Evolutionary conservation across 192 early-diverging fungal species (phyloP), one percentile per base, ranked within the genome.

Genomic region (Rhizophagus clarus): DNA sequence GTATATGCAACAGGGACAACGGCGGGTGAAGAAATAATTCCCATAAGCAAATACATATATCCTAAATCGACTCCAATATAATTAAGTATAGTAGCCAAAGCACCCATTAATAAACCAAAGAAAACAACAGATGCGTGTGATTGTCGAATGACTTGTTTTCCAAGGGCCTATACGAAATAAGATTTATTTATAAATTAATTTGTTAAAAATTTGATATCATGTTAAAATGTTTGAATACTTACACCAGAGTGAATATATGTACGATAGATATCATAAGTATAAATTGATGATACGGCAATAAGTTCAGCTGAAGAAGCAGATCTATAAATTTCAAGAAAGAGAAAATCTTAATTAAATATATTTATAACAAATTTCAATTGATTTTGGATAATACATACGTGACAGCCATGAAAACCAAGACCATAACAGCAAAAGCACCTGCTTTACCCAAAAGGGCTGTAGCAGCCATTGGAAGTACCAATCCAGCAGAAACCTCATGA

Each of bases 331-430:
- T 42, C 42, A 42, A 42, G 42, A 11, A 11, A 1, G 47, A n/a
- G 6, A 49, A 26, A 37, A 28, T 29, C 17, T 29, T 31, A 0
- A 29, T 74, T 28, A 31, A 34, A 86, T 83, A 79, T 92, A 92
- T 40, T 94, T 82, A 72, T 94, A 91, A 79, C 89, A 94, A 9
- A 89, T 92, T 31, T 85, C 70, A 31, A 94, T 86, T 3, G 89
- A 92, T 24, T 87, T 85, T 22, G 40, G 88, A 92, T 17, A 89
- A 81, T 28, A 93, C 92, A 10, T 82, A 88, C 2, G 92, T 93
- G 22, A 94, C 92, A 40, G 93, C 93, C 92, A 93, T 93, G 74
- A 93, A 93, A 2, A 93, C 88, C 15, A 93, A 77, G 49, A 94
- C 81, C 49, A 93, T 77, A 26, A 90, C 86, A 8, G 92, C 93